Percentiles rank a stretch among this genome's conserved stretches.
Conservation (phyloP, 352 stramenopile genomes). For the Phytophthora nicotianae region DNA sequence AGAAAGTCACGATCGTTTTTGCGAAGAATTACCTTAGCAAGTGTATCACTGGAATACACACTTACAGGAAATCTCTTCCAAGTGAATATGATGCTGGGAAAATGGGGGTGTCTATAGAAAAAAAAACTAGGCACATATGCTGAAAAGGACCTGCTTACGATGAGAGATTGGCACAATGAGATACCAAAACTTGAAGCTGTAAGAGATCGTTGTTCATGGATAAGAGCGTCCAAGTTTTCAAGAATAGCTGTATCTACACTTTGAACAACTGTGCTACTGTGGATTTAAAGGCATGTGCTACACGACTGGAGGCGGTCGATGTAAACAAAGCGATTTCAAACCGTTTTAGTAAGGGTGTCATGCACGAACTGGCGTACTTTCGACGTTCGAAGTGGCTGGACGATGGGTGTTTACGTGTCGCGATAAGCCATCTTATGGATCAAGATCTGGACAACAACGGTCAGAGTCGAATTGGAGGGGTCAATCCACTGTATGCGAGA, state of each 20-base stretch:
- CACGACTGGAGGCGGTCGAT: not conserved
- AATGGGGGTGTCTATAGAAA: not conserved
- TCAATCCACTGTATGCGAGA: not conserved
- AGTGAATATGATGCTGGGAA: not conserved
- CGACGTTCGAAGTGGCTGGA: not conserved
- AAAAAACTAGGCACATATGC: not conserved
- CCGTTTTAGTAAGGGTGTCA: not conserved
- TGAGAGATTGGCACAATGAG: not conserved
- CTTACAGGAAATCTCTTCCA: not conserved
- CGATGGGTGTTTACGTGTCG: not conserved
- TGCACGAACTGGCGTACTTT: not conserved
- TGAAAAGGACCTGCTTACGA: not conserved
- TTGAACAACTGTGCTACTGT: not conserved
- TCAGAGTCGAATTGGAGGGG: not conserved
- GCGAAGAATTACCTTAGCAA: not conserved
- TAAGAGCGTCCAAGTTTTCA: not conserved
- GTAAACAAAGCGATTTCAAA: not conserved
- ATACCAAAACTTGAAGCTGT: not conserved
- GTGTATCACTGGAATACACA: not conserved
- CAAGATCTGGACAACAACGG: not conserved
- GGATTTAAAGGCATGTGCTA: not conserved
- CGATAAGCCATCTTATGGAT: not conserved
- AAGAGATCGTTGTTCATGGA: not conserved
- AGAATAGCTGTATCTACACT: not conserved
- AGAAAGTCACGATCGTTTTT: not conserved